A percentile compares a stretch with the other conserved stretches of the same genome.
These are phyloP conservation scores for Lanmaoa pseudosensibilis DNA, from an alignment of 768 basidiomycete genomes.

Conservation along the genomic window DNA sequence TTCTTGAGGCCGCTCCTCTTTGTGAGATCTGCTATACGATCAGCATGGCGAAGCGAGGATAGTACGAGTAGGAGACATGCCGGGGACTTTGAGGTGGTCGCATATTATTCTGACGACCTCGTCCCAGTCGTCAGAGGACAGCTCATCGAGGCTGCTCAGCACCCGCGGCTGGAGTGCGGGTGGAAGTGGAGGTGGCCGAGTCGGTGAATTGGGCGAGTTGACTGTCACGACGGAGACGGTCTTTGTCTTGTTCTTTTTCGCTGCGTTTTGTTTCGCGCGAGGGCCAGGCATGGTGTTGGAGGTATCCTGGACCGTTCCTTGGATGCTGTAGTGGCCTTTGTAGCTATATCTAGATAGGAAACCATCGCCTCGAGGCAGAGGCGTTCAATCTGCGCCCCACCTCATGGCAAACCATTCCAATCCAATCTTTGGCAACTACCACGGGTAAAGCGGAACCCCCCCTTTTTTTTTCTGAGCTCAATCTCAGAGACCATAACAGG, in stretches of 20 bases:
- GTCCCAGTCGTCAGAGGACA: slow-evolving; percentile 47
- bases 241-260: slow-evolving; percentile 23
- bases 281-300: slow-evolving; percentile 33
- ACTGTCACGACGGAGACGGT: background rate
- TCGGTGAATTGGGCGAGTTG: background rate
- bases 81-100: slow-evolving; percentile 52
- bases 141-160: slow-evolving; percentile 20
- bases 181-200: background rate
- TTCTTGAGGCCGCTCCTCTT: slow-evolving; percentile 61
- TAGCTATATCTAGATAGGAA: background rate
- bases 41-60: background rate
- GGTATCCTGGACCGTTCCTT: too few relatives aligned
- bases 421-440: slow-evolving; percentile 66
- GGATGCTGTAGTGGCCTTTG: background rate
- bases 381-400: too few relatives aligned
- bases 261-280: slow-evolving; percentile 19
- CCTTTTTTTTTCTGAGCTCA: background rate
- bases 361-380: background rate
- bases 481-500: slow-evolving; percentile 33
- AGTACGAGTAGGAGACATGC: slow-evolving; percentile 29
- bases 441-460: slow-evolving; percentile 49
- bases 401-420: slow-evolving; percentile 5
- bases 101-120: slow-evolving; percentile 48
- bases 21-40: slow-evolving; percentile 46
- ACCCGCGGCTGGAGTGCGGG: slow-evolving; percentile 17